These are phyloP conservation scores for Hansenula anomala DNA, from an alignment of 1,139 yeast genomes.

Conservation along the genomic window DNA sequence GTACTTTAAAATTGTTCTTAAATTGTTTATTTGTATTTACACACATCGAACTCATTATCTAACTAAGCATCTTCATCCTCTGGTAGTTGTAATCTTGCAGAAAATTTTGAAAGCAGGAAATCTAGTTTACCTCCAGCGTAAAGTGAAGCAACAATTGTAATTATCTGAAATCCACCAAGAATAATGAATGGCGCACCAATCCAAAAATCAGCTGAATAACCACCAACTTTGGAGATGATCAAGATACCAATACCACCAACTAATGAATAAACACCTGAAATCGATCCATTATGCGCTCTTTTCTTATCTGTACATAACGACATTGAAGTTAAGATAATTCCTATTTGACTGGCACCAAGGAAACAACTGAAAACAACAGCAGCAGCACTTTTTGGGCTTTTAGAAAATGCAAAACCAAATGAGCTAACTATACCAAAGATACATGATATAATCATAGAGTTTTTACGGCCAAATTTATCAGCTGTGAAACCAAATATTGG, in stretches of 20 bases:
- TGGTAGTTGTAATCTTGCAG: background rate
- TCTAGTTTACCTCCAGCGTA: conserved; percentile 16
- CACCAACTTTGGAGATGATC: conserved; percentile 56
- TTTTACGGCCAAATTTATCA: conserved; percentile 44
- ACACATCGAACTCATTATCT: too few species aligned
- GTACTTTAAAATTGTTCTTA: conserved; percentile 1
- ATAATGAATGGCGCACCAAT: conserved; percentile 56
- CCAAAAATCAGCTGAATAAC: conserved; percentile 54
- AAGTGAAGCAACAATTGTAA: conserved; percentile 27
- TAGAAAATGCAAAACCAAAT: conserved; percentile 28
- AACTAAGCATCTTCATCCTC: too few species aligned
- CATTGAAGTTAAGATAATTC: conserved; percentile 50
- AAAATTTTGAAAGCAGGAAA: conserved; percentile 4
- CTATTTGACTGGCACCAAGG: conserved; percentile 51
- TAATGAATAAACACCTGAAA: conserved; percentile 64
- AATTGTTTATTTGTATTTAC: too few species aligned
- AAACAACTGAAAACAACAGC: conserved; percentile 33
- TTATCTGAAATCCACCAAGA: conserved; percentile 40
- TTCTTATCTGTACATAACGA: conserved; percentile 38
- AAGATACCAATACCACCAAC: conserved; percentile 70
- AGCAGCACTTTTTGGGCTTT: conserved; percentile 28
- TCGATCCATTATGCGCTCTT: conserved; percentile 49
- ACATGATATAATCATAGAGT: conserved; percentile 31
- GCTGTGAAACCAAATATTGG: conserved; percentile 60
- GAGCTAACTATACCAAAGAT: conserved; percentile 34